A percentile compares a stretch with the other conserved stretches of the same genome.
Conservation (phyloP, 176 grass and related monocot species). For the Areca catechu region DNA sequence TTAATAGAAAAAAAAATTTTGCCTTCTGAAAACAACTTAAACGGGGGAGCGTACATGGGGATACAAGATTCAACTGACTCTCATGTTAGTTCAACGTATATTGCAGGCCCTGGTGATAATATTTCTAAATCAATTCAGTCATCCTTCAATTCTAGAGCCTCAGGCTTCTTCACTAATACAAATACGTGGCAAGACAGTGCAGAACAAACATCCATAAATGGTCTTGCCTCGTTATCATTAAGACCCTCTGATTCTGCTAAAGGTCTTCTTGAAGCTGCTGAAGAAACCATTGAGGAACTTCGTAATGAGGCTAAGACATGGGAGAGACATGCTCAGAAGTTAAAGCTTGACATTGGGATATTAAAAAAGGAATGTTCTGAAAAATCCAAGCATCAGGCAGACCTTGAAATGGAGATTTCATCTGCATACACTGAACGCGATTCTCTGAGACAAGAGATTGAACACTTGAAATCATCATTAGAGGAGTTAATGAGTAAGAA, state of each 20-base stretch:
- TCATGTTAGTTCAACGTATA: conserved; percentile 17
- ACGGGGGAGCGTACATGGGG: conserved; percentile 24
- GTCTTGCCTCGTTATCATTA: conserved; percentile 27
- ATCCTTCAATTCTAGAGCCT: conserved; percentile 48
- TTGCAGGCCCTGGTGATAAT: conserved; percentile 30
- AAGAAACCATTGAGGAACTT: conserved; percentile 67
- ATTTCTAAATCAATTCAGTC: conserved; percentile 43
- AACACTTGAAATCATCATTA: conserved; percentile 52
- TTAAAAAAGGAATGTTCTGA: conserved; percentile 74
- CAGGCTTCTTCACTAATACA: conserved; percentile 26
- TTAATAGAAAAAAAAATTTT: conserved; percentile 51
- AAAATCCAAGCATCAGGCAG: conserved; percentile 54
- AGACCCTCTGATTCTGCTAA: conserved; percentile 51
- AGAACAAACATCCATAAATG: conserved; percentile 35
- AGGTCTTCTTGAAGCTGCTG: conserved; percentile 48
- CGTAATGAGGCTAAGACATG: conserved; percentile 61
- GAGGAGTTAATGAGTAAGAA: conserved; percentile 25
- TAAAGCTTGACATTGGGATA: conserved; percentile 59
- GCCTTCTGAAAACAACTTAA: conserved; percentile 41
- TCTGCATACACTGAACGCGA: conserved; percentile 46
- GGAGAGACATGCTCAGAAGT: conserved; percentile 59
- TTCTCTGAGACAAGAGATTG: conserved; percentile 47
- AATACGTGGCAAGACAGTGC: conserved; percentile 28
- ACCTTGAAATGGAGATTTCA: conserved; percentile 49
- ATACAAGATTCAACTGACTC: conserved; percentile 58